Conservation (phyloP, 371 early-diverging fungal species). For the Apophysomyces sp. region DNA sequence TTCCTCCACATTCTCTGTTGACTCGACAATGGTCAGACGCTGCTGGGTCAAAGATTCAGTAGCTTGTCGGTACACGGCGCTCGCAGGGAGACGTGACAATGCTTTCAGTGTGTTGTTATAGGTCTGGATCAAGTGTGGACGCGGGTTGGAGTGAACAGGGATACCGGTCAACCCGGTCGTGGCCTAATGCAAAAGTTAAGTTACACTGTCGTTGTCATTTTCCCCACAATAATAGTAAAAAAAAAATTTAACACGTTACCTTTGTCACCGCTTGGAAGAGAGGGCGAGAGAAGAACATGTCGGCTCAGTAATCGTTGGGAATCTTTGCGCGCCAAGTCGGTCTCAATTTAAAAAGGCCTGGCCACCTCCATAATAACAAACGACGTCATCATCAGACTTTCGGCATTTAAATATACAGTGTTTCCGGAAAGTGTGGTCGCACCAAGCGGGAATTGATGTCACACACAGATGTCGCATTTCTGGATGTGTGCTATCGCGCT, state of each 20-base stretch:
- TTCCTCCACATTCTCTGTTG: slow-evolving; percentile 64
- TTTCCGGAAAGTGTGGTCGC: no score
- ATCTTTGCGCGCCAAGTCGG: no score
- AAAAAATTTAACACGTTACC: slow-evolving; percentile 18
- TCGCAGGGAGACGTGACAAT: slow-evolving; percentile 71
- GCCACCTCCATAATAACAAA: no score
- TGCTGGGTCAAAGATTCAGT: slow-evolving; percentile 77
- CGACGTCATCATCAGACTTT: no score
- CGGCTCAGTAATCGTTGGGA: no score
- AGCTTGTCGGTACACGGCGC: slow-evolving; percentile 83
- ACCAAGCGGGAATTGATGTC: no score
- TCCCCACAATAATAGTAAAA: background rate
- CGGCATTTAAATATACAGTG: no score
- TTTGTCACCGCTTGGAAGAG: slow-evolving; percentile 59
- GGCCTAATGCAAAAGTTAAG: slow-evolving; percentile 19
- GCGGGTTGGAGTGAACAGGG: slow-evolving; percentile 84
- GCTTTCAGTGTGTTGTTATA: slow-evolving; percentile 74
- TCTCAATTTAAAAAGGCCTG: no score
- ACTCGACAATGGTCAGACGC: slow-evolving; percentile 74
- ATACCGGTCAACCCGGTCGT: slow-evolving; percentile 87
- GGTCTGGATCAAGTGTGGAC: slow-evolving; percentile 81
- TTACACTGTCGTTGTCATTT: background rate
- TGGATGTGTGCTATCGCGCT: no score
- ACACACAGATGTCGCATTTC: no score
- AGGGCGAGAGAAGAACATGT: slow-evolving; percentile 58